A percentile compares a stretch with the other conserved stretches of the same genome.
Conservation (phyloP, 768 basidiomycete species). For the Termitomyces titanicus region DNA sequence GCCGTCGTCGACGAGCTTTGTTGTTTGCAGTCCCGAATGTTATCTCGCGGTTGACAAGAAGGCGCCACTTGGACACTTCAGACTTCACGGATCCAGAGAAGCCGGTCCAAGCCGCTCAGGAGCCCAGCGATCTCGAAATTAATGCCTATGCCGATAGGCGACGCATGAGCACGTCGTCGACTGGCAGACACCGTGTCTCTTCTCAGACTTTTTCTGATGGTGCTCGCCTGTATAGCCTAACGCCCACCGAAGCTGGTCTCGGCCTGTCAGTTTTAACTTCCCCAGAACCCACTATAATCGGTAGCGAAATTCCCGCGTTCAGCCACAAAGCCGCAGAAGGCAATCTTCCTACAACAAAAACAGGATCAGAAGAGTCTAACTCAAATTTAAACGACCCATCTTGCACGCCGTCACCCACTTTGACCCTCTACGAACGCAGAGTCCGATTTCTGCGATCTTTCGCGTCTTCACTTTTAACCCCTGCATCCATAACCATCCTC, state of each 20-base stretch:
- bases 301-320: background rate
- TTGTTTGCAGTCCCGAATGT: conserved; percentile 15
- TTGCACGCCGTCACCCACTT: background rate
- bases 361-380: background rate
- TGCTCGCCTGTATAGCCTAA: conserved; percentile 6
- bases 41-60: conserved; percentile 5
- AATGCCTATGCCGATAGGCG: background rate
- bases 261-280: conserved; percentile 1
- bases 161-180: background rate
- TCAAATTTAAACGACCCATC: background rate
- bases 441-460: conserved; percentile 11
- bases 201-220: conserved; percentile 18
- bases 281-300: conserved; percentile 11
- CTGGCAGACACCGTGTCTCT: conserved; percentile 17
- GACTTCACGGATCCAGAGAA: conserved; percentile 4
- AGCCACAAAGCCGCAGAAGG: background rate
- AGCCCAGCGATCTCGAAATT: background rate
- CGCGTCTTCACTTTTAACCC: conserved; percentile 32
- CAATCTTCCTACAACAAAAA: background rate
- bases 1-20: conserved; percentile 29
- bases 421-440: background rate
- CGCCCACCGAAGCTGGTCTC: conserved; percentile 9
- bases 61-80: background rate
- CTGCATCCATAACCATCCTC: conserved; percentile 45
- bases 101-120: background rate